Evolutionary conservation across 108 stramenopile species (phyloP).

Genomic region (Cyclotella choctawhatcheeana): DNA sequence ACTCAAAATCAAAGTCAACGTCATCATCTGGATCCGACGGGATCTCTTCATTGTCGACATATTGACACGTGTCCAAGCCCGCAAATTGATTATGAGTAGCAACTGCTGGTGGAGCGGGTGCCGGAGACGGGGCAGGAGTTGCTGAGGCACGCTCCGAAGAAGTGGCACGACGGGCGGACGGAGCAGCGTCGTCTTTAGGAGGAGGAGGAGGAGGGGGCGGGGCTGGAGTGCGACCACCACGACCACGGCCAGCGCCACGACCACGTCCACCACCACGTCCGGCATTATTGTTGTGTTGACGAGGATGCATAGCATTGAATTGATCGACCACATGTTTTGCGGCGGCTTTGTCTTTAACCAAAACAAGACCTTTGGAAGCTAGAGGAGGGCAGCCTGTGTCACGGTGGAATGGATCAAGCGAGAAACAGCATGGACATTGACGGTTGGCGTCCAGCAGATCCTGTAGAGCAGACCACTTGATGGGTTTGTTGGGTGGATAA

Average conservation of each 20-base stretch:
- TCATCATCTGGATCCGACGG: background rate
- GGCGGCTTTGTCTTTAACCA: background rate
- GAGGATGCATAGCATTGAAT: background rate
- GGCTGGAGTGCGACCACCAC: background rate
- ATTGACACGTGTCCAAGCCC: background rate
- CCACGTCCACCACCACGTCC: background rate
- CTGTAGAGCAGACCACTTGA: background rate
- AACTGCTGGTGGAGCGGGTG: background rate
- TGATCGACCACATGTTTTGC: background rate
- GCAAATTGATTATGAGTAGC: background rate
- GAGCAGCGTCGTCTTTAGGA: background rate
- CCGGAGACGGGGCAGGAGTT: background rate
- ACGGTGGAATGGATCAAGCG: background rate
- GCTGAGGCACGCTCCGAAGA: background rate
- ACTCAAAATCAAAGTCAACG: background rate
- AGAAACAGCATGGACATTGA: background rate
- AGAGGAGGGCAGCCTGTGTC: background rate
- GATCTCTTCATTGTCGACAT: background rate
- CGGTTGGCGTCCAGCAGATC: background rate
- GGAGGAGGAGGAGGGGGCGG: background rate
- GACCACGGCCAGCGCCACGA: background rate
- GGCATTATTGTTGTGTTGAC: background rate
- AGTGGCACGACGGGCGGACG: background rate
- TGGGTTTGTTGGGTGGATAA: background rate
- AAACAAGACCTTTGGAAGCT: background rate